phyloP scores from a whole-genome alignment of 225 moss, liverwort and hornwort genomes.

The Neckera pumila region DNA sequence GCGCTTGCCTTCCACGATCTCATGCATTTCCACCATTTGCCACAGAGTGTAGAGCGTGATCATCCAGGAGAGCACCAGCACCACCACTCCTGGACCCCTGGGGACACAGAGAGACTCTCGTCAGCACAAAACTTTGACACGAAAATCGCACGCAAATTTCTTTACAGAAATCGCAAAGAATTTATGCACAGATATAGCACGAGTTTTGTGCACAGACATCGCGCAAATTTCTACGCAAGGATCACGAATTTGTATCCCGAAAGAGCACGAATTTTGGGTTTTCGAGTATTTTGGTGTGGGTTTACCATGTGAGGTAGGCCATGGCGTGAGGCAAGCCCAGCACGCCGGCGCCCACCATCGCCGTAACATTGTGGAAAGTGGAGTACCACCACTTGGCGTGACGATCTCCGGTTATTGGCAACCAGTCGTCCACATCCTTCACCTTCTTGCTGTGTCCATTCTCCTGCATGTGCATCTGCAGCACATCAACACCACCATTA shows the following conservation, averaged over 20 bases:
- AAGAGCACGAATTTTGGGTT: not conserved
- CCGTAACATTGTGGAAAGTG: slow-evolving; percentile 87
- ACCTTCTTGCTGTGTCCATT: slow-evolving; percentile 11
- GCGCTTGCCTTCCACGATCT: slow-evolving; percentile 46
- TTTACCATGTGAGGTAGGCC: slow-evolving; percentile 57
- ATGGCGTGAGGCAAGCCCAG: slow-evolving; percentile 63
- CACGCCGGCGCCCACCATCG: slow-evolving; percentile 94
- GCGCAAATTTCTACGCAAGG: not conserved
- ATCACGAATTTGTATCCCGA: too few species aligned
- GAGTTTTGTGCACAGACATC: not conserved
- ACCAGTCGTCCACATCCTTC: slow-evolving; percentile 48
- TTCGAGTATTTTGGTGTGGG: too few species aligned
- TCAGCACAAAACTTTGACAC: not conserved
- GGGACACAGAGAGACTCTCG: not conserved
- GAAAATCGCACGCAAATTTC: not conserved
- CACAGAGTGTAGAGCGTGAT: slow-evolving; percentile 79
- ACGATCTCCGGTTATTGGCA: slow-evolving; percentile 65
- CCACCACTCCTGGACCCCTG: slow-evolving; percentile 53
- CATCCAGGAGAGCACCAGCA: slow-evolving; percentile 50
- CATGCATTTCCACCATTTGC: slow-evolving; percentile 95
- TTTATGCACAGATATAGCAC: not conserved
- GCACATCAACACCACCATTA: not conserved
- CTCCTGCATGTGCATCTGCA: slow-evolving; percentile 21
- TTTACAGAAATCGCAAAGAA: not conserved
- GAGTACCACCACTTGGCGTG: slow-evolving; percentile 92